Evolutionary conservation across 352 stramenopile species (phyloP), one percentile per base, ranked within the genome.

Genomic region (Halophytophthora batemanensis): DNA sequence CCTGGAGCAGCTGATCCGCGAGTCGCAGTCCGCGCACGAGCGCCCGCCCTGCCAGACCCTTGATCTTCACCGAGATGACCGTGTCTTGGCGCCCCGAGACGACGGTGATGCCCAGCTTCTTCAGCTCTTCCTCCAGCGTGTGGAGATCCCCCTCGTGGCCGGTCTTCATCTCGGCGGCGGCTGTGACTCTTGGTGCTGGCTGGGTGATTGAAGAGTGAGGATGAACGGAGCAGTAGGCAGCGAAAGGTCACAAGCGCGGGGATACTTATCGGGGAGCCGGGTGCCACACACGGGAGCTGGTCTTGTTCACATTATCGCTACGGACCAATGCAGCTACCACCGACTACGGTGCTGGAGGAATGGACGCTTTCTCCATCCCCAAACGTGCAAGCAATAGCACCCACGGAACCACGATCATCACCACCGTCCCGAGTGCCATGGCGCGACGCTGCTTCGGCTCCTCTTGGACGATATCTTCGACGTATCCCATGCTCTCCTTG

Each of bases 71-170:
- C 0, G 77, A 81, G 14, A 95, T 71, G 53, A 95, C 61, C 0
- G 80, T 93, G 48, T 90, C 77, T 56, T 91, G 80, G 14, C 69
- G 76, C 23, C 80, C 77, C 0, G 79, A 91, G 12, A 90, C 70
- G 49, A 95, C 76, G 19, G 31, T 69, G 38, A 93, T 84, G 0
- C 80, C 84, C 12, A 93, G 61, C 51, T 85, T 88, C 50, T 90
- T 87, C 17, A 95, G 74, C 69, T 90, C 78, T 43, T 90, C 75
- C 53, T 95, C 80, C 28, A 95, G 55, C 7, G 53, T 55, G 18
- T 65, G 71, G 17, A 88, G 52, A 49, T 89, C 72, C 13, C 34
- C 46, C 4, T n/a, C 44, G 13, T 18, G 38, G 8, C 21, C 22
- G 18, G 56, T 50, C 35, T 48, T 59, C 31, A 18, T 36, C 10